Conservation (phyloP, 2,329 filamentous ascomycete species). For the Cladosporium sp. region DNA sequence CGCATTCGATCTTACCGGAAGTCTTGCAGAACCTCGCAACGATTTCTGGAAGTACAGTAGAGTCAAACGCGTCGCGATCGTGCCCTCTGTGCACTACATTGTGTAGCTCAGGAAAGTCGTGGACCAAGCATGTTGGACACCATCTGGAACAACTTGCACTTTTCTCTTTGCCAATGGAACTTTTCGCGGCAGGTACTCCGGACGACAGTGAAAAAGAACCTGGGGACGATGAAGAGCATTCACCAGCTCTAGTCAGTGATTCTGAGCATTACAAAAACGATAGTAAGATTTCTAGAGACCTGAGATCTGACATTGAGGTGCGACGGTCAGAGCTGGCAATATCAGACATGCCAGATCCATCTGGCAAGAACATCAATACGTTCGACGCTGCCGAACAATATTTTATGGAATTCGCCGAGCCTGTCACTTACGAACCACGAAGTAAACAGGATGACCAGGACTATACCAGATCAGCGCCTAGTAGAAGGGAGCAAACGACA, state of each 20-base stretch:
- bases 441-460: constrained; percentile 21
- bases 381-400: too few species aligned
- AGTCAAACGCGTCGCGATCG: not conserved
- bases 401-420: too few species aligned
- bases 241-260: not conserved
- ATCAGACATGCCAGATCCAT: too few species aligned
- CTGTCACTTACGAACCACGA: constrained; percentile 16
- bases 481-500: not conserved
- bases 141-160: not conserved
- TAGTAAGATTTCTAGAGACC: not conserved
- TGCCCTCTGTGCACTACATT: not conserved
- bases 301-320: not conserved
- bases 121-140: not conserved
- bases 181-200: not conserved
- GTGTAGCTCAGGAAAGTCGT: not conserved
- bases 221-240: not conserved
- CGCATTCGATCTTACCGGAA: too few species aligned
- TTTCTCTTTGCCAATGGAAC: not conserved
- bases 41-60: too few species aligned
- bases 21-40: too few species aligned
- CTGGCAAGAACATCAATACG: too few species aligned
- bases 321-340: too few species aligned
- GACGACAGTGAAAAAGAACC: not conserved
- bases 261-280: not conserved
- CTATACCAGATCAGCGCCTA: not conserved